Conservation (phyloP, 2,329 filamentous ascomycete genomes). For the Oidium heveae region DNA sequence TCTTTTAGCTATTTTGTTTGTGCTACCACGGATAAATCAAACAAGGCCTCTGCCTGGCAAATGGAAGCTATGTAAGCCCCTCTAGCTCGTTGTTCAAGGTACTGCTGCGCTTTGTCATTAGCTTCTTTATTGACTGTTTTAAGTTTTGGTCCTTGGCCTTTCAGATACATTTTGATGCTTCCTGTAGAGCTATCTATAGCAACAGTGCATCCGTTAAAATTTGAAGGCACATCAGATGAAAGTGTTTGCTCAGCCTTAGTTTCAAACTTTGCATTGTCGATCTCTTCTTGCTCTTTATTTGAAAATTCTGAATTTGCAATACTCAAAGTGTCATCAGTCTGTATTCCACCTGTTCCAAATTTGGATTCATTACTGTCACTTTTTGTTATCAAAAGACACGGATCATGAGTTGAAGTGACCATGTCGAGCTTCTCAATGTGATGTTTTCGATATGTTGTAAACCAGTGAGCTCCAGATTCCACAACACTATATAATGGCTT, state of each 20-base stretch:
- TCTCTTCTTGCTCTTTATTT: background rate
- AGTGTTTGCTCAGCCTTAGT: background rate
- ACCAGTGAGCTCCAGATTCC: background rate
- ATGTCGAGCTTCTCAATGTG: background rate
- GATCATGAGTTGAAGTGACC: background rate
- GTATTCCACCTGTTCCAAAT: background rate
- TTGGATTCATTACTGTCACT: background rate
- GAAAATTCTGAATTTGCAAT: background rate
- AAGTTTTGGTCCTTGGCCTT: background rate
- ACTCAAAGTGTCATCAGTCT: background rate
- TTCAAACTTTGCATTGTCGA: background rate
- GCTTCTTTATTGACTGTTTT: background rate
- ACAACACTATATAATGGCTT: background rate
- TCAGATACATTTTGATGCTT: background rate
- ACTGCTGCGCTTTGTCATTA: background rate
- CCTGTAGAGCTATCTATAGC: background rate
- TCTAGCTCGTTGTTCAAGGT: background rate
- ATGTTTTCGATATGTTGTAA: background rate
- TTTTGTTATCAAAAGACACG: background rate
- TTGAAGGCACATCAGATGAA: background rate
- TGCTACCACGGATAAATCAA: conserved; percentile 1
- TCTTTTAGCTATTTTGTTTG: background rate
- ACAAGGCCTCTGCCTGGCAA: conserved; percentile 2
- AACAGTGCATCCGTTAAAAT: background rate
- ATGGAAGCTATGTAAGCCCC: conserved; percentile 1